A percentile compares a stretch with the other conserved stretches of the same genome.
Evolutionary conservation across 495 filamentous ascomycete species (phyloP).

Genomic region (Xylaria cubensis): DNA sequence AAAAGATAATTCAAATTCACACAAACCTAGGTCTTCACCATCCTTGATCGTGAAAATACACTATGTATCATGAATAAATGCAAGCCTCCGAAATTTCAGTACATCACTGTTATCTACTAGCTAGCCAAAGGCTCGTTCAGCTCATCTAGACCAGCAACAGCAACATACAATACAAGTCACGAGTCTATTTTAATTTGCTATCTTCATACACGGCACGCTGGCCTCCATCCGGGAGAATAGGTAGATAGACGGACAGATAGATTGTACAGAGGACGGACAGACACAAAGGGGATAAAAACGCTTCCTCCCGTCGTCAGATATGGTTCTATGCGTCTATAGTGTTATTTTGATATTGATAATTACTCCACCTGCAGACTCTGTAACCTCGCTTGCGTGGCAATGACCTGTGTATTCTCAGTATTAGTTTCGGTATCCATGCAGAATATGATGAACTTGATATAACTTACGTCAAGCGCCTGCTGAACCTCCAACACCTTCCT

Average conservation of each 20-base stretch:
- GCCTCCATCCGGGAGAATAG: background rate
- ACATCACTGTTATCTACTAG: too few relatives aligned
- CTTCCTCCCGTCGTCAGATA: background rate
- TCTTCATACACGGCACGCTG: slow-evolving; percentile 24
- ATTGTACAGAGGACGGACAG: slow-evolving; percentile 24
- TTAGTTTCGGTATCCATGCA: background rate
- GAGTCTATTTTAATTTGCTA: slow-evolving; percentile 23
- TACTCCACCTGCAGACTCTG: slow-evolving; percentile 65
- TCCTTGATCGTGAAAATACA: too few relatives aligned
- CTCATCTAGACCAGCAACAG: background rate
- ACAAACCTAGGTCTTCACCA: too few relatives aligned
- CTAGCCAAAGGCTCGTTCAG: too few relatives aligned
- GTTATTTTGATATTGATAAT: slow-evolving; percentile 5
- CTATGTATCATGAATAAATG: too few relatives aligned
- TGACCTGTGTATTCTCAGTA: slow-evolving; percentile 51
- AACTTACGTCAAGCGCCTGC: slow-evolving; percentile 90
- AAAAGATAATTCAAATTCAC: background rate
- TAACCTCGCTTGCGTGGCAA: slow-evolving; percentile 66
- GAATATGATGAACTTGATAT: background rate
- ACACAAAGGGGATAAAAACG: slow-evolving; percentile 10
- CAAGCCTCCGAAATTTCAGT: too few relatives aligned
- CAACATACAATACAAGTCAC: background rate
- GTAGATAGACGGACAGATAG: slow-evolving; percentile 5
- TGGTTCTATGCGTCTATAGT: slow-evolving; percentile 28
- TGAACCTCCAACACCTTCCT: slow-evolving; percentile 90